phyloP scores from a whole-genome alignment of 2,329 filamentous ascomycete genomes.

The Diplodia mutila region DNA sequence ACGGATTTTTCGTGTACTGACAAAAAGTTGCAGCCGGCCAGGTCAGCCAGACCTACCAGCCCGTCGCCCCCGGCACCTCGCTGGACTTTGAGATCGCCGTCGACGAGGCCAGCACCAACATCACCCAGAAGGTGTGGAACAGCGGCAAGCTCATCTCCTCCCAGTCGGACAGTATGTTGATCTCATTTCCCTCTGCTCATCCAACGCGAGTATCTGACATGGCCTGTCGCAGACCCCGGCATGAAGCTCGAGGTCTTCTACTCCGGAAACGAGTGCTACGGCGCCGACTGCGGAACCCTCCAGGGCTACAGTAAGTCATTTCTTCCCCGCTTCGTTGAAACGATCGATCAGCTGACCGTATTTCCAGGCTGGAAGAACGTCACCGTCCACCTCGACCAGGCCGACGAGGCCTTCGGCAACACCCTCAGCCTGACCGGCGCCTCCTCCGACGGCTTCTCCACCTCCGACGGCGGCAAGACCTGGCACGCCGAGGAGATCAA shows the following conservation, averaged over 20 bases:
- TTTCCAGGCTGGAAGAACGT: conserved; percentile 26
- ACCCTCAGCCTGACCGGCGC: conserved; percentile 24
- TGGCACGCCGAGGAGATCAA: conserved; percentile 28
- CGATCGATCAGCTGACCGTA: too few relatives aligned
- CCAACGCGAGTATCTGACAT: background rate
- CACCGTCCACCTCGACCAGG: conserved; percentile 25
- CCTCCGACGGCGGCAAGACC: conserved; percentile 27
- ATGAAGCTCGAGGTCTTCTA: conserved; percentile 29
- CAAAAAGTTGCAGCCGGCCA: conserved; percentile 5
- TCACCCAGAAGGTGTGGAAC: conserved; percentile 26
- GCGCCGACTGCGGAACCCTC: conserved; percentile 24
- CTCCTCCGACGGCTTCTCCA: conserved; percentile 22
- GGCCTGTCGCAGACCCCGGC: conserved; percentile 1
- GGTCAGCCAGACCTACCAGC: background rate
- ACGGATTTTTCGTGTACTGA: background rate
- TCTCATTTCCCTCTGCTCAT: too few relatives aligned
- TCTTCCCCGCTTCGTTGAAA: background rate
- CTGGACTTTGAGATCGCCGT: conserved; percentile 24
- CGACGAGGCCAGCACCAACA: conserved; percentile 18
- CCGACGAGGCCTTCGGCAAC: conserved; percentile 21
- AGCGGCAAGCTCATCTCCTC: conserved; percentile 24
- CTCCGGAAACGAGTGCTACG: conserved; percentile 33
- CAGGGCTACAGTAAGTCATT: conserved; percentile 17
- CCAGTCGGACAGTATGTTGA: conserved; percentile 20
- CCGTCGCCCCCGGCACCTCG: background rate